Base-by-base conservation (phyloP, 148 eudicot genomes). In the Vaccinium darrowii region DNA sequence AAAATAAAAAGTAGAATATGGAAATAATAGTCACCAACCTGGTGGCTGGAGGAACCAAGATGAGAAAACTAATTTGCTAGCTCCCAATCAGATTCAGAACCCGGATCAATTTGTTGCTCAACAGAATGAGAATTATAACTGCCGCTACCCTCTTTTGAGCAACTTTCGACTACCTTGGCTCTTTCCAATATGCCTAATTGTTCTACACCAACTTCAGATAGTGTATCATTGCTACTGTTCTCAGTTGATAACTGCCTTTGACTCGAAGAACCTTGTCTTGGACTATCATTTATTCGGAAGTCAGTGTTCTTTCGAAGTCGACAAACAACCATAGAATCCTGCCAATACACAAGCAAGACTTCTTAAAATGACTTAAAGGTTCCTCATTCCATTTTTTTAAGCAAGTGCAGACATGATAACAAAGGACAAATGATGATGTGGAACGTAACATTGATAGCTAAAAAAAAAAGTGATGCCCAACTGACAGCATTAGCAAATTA, bases 271-370 rank as follows among this genome's bases (percentile, higher is more conserved):
- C 84, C 89, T 8, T 84, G 88, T 39, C 87, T 81, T 39, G 87
- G n/a, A 86, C 74, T 87, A 7, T 89, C 90, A 67, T 80, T 84
- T 36, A 81, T 27, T 30, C 74, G 88, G 81, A 88, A 85, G 10
- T 92, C 97, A 0, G 71, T 57, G 85, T 94, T 96, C 87, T 78
- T 92, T 60, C 94, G 85, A 79, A 96, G 86, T 49, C 98, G 97
- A 69, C 98, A 96, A 60, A 93, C 92, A 30, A 94, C 97, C 88
- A 96, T 79, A n/a, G 90, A 86, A 89, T 96, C 98, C 99, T 96
- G 54, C 79, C 85, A 5, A 83, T 25, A 84, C 47, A 83, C 30
- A 23, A 52, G 10, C 63, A n/a, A 27, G 47, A 25, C 19, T 54
- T 33, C 5, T 7, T 23, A 43, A 52, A 52, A 78, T 52, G 27